Base-by-base conservation (phyloP, 2,329 filamentous ascomycete species). In the Colletotrichum musae region DNA sequence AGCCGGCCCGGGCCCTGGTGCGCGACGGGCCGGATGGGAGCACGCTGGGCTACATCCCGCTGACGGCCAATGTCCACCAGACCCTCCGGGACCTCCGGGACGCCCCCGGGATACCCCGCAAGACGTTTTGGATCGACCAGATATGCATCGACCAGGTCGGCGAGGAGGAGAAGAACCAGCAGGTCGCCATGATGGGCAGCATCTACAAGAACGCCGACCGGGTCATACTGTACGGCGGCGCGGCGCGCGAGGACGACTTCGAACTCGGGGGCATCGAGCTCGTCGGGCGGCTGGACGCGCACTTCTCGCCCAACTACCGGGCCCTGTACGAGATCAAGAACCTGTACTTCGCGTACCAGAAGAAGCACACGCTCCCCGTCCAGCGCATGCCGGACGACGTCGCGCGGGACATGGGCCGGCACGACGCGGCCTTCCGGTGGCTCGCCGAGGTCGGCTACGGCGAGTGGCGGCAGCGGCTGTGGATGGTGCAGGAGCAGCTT, bases 101-200 rank as follows among this genome's bases (percentile, higher is more conserved):
- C 10, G 18, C 50, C 9, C 18, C 21, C 5, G n/a, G n/a, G 1
- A 52, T 52, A 24, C 12, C 18, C 18, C 2, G 15, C 16, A 52
- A 52, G 50, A 52, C 50, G 21, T 52, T 52, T 18, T 52, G 50
- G 50, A 52, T 52, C 50, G 50, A 52, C 50, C 50, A 52, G 26
- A 52, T 52, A 10, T 52, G 50, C 26, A 52, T 52, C 50, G 26
- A 52, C 15, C 50, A 52, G 26, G n/a, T 24, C 13, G 50, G 50
- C 50, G 26, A 52, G 48, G 26, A 52, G 48, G 48, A 52, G 50
- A 52, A 52, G 26, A 52, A 28, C 2, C 16, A 18, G 15, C 50
- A 52, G 50, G 50, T 52, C 18, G 50, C 50, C 18, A 52, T 52
- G 50, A 52, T 52, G 50, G 50, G 50, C 18, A 24, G 50, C 26